Evolutionary conservation across 148 eudicot genomes (phyloP).

Genomic region (Heliamphora exappendiculata): DNA sequence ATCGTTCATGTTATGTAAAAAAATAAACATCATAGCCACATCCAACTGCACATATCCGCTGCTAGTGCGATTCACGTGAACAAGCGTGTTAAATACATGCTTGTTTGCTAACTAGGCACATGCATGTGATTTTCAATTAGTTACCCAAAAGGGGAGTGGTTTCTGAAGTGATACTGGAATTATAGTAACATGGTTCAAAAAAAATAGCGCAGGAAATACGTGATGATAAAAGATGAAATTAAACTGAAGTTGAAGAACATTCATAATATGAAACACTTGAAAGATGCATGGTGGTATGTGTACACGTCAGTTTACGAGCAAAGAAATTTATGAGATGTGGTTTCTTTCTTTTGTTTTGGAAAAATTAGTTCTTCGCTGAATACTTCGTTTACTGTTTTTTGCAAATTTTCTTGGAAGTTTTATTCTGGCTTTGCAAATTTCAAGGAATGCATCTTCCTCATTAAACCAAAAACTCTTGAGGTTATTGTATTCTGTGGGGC

Average conservation of each 20-base stretch:
- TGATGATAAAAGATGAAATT: background rate
- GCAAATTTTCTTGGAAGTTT: background rate
- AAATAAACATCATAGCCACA: no score
- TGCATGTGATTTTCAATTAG: background rate
- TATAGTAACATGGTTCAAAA: background rate
- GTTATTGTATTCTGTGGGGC: background rate
- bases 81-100: background rate
- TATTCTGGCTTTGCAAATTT: background rate
- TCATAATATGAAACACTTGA: background rate
- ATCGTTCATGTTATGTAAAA: background rate
- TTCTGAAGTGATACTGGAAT: background rate
- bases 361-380: background rate
- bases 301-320: background rate
- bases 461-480: background rate
- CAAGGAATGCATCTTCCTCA: background rate
- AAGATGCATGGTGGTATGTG: background rate
- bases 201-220: background rate
- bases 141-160: background rate
- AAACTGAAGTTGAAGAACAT: background rate
- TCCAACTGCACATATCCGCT: background rate
- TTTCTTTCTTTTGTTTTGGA: background rate
- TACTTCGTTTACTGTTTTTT: background rate
- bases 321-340: background rate
- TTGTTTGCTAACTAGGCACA: background rate
- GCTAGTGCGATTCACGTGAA: background rate